phyloP scores from a whole-genome alignment of 1,284 basidiomycete species.

The Flammula alnicola region DNA sequence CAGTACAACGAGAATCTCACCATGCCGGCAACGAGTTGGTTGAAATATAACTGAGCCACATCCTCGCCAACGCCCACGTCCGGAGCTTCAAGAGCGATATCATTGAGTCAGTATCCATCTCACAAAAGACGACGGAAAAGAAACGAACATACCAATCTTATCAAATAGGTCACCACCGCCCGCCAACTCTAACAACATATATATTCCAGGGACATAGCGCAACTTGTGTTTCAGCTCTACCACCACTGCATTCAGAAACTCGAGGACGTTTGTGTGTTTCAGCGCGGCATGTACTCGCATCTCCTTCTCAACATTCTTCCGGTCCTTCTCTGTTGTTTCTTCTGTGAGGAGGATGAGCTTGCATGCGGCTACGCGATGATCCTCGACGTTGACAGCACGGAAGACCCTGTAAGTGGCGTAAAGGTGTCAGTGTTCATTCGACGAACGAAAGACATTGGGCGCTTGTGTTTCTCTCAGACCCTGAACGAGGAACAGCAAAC shows the following conservation, averaged over 20 bases:
- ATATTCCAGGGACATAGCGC: constrained; percentile 78
- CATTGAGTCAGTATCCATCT: too few relatives aligned
- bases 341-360: constrained; percentile 76
- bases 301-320: constrained; percentile 90
- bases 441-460: too few relatives aligned
- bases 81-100: too few relatives aligned
- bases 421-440: too few relatives aligned
- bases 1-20: constrained; percentile 41
- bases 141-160: too few relatives aligned
- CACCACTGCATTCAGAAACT: constrained; percentile 80
- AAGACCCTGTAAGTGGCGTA: constrained; percentile 66
- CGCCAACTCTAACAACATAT: constrained; percentile 93
- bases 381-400: constrained; percentile 73
- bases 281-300: constrained; percentile 89
- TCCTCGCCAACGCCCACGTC: constrained; percentile 88
- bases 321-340: constrained; percentile 62
- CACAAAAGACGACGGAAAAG: too few relatives aligned
- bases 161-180: constrained; percentile 97
- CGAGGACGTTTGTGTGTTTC: constrained; percentile 84
- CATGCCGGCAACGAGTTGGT: constrained; percentile 84
- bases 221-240: constrained; percentile 70
- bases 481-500: too few relatives aligned
- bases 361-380: constrained; percentile 78
- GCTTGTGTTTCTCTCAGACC: too few relatives aligned
- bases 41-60: constrained; percentile 91